A percentile compares a stretch with the other conserved stretches of the same genome.
These are phyloP conservation scores for Osmanthus fragrans DNA, from an alignment of 257 asterid species.

Conservation along the genomic window DNA sequence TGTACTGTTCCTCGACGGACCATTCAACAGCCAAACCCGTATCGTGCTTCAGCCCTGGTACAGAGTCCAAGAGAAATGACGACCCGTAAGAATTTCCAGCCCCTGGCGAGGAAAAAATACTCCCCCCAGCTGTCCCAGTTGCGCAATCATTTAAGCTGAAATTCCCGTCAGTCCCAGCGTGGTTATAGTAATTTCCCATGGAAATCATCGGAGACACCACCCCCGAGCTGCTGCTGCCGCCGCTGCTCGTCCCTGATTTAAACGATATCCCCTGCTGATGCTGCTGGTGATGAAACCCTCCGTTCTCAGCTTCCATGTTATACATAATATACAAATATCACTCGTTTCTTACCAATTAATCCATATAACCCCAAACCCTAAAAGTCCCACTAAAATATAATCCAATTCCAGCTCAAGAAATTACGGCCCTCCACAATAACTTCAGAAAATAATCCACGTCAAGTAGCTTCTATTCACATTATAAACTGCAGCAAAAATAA, in stretches of 20 bases:
- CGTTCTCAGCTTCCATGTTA: constrained; percentile 61
- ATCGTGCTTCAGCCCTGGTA: constrained; percentile 78
- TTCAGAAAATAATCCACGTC: not conserved
- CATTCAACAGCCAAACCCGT: constrained; percentile 79
- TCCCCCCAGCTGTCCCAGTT: constrained; percentile 40
- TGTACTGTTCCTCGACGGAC: constrained; percentile 75
- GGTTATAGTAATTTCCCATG: constrained; percentile 42
- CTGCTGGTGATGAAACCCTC: constrained; percentile 44
- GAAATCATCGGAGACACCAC: constrained; percentile 46
- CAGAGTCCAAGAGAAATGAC: constrained; percentile 57
- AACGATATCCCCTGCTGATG: constrained; percentile 46
- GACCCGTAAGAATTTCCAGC: constrained; percentile 37
- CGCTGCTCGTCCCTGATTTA: constrained; percentile 40
- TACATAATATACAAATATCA: not conserved
- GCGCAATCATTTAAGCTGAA: constrained; percentile 33
- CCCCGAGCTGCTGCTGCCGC: constrained; percentile 34
- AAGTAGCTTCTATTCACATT: not conserved
- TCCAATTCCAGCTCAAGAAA: not conserved
- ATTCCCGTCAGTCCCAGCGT: constrained; percentile 34
- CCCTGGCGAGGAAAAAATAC: constrained; percentile 50
- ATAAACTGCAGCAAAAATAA: not conserved
- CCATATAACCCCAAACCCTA: not conserved
- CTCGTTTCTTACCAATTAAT: not conserved
- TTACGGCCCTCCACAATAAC: not conserved
- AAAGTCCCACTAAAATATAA: not conserved